phyloP scores from a whole-genome alignment of 1,284 basidiomycete species.

The Retiboletus fuscus region DNA sequence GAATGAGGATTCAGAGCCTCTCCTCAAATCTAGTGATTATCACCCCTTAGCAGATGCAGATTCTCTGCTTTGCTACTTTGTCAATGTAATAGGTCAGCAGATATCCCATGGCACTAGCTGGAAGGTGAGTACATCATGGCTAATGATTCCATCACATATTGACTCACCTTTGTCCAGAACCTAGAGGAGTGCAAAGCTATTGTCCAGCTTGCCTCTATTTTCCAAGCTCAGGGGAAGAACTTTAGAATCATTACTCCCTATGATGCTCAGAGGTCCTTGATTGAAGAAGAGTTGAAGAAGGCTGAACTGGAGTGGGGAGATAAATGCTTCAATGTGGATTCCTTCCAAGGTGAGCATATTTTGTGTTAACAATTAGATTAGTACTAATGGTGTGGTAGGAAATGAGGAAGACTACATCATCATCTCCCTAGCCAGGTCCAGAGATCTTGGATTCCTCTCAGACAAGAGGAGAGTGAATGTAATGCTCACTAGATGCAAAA shows the following conservation, averaged over 20 bases:
- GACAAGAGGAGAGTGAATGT: slow-evolving; percentile 73
- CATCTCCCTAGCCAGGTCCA: slow-evolving; percentile 71
- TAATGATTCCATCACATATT: slow-evolving; percentile 17
- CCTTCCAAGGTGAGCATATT: slow-evolving; percentile 67
- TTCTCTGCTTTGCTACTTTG: slow-evolving; percentile 61
- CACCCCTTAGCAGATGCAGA: slow-evolving; percentile 57
- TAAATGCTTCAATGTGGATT: slow-evolving; percentile 73
- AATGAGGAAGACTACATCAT: slow-evolving; percentile 73
- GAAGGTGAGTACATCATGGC: slow-evolving; percentile 52
- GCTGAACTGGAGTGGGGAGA: slow-evolving; percentile 64
- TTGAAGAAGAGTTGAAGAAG: slow-evolving; percentile 62
- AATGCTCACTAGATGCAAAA: slow-evolving; percentile 76
- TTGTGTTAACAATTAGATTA: slow-evolving; percentile 19
- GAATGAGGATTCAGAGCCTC: slow-evolving; percentile 31
- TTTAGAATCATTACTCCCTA: slow-evolving; percentile 79
- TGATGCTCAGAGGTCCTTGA: slow-evolving; percentile 67
- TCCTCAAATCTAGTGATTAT: slow-evolving; percentile 60
- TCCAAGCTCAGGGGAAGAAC: slow-evolving; percentile 56
- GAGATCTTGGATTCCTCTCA: slow-evolving; percentile 66
- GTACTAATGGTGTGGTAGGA: slow-evolving; percentile 50
- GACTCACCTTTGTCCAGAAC: slow-evolving; percentile 55
- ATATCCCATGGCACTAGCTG: slow-evolving; percentile 56
- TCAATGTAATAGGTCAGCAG: slow-evolving; percentile 61
- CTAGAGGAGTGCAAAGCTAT: slow-evolving; percentile 58
- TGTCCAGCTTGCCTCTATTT: slow-evolving; percentile 59